These are phyloP conservation scores for Dysphania ambrosioides DNA, from an alignment of 148 eudicot genomes.

Conservation along the genomic window DNA sequence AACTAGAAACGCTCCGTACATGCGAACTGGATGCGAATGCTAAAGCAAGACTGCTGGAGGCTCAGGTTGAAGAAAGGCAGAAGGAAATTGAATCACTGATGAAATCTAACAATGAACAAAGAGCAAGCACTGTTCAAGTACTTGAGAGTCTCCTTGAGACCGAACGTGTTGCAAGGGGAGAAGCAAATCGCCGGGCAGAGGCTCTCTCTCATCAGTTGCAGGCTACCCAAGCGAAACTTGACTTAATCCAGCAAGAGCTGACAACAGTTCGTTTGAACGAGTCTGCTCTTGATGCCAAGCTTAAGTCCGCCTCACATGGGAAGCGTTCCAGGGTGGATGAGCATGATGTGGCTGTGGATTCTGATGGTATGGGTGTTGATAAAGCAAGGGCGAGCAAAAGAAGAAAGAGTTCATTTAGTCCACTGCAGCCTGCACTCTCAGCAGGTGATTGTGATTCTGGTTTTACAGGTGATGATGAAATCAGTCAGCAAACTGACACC, in stretches of 20 bases:
- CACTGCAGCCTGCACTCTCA: conserved; percentile 35
- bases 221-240: conserved; percentile 77
- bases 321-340: conserved; percentile 71
- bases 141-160: conserved; percentile 68
- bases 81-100: conserved; percentile 74
- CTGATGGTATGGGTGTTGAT: conserved; percentile 52
- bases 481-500: conserved; percentile 49
- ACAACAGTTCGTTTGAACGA: conserved; percentile 65
- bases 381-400: conserved; percentile 51
- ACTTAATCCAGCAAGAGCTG: conserved; percentile 67
- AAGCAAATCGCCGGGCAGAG: conserved; percentile 81
- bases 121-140: conserved; percentile 71
- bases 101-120: conserved; percentile 72
- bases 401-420: conserved; percentile 58
- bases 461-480: conserved; percentile 48
- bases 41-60: conserved; percentile 64
- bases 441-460: conserved; percentile 69
- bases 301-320: conserved; percentile 66
- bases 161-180: conserved; percentile 73
- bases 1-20: conserved; percentile 50
- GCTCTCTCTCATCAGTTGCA: conserved; percentile 79
- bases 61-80: conserved; percentile 80
- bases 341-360: conserved; percentile 58
- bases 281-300: conserved; percentile 67
- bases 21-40: conserved; percentile 66